Percentiles rank a stretch among this genome's conserved stretches.
Conservation (phyloP, 352 stramenopile species). For the Phytophthora constricta region DNA sequence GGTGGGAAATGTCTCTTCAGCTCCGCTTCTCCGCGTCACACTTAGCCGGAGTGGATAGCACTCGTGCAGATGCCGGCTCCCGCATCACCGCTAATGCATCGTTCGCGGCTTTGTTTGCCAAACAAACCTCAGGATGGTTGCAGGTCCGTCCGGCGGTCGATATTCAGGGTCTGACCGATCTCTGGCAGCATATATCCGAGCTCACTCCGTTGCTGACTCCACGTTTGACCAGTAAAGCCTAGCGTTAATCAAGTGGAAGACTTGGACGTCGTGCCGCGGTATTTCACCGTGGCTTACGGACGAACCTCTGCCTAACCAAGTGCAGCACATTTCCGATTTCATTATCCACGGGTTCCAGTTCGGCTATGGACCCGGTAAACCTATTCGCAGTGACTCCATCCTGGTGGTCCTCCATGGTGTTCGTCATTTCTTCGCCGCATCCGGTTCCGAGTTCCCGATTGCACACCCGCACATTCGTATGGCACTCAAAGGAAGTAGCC, state of each 20-base stretch:
- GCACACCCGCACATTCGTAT: slow-evolving; percentile 13
- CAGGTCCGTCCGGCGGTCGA: slow-evolving; percentile 7
- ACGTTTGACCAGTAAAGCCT: not conserved
- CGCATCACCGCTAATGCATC: slow-evolving; percentile 6
- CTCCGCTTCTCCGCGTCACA: slow-evolving; percentile 21
- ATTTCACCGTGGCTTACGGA: not conserved
- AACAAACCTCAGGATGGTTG: slow-evolving; percentile 6
- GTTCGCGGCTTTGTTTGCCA: slow-evolving; percentile 1
- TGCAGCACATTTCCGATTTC: slow-evolving; percentile 13
- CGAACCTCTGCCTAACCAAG: not conserved
- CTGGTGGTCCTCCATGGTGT: not conserved
- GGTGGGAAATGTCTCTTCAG: slow-evolving; percentile 7
- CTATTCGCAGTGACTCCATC: slow-evolving; percentile 1
- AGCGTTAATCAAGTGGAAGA: not conserved
- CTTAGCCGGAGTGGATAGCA: slow-evolving; percentile 6
- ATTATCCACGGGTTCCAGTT: slow-evolving; percentile 1
- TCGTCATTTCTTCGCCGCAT: slow-evolving; percentile 6
- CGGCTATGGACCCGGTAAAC: not conserved
- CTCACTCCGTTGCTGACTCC: slow-evolving; percentile 18
- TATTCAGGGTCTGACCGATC: not conserved
- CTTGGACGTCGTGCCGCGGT: not conserved
- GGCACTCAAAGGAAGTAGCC: slow-evolving; percentile 15
- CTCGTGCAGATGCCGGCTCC: slow-evolving; percentile 4
- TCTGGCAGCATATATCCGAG: slow-evolving; percentile 15
- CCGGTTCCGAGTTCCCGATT: not conserved